Base-by-base conservation (phyloP, 2,329 filamentous ascomycete species). In the Arthrobotrys conoides region DNA sequence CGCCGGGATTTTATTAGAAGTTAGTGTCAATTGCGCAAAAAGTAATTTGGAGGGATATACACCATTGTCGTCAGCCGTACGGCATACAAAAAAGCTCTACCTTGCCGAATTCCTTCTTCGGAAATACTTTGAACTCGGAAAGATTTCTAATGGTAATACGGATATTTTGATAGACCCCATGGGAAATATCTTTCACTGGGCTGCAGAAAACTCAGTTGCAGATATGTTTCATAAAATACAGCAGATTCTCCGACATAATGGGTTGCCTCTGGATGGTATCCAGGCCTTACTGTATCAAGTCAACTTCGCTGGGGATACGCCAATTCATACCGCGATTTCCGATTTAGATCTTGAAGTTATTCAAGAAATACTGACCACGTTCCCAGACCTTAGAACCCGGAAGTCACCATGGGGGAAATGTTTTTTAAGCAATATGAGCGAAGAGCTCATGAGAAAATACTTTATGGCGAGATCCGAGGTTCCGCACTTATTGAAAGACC, bases 1-100 rank as follows among this genome's bases (percentile, higher is more conserved):
- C 12, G 66, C 73, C 3, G 5, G 22, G 12, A 46, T 61, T 3
- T 44, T 77, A 14, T 53, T 66, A 14, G 46, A 71, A 1, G 66
- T 46, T 1, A 49, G 61, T 20, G 30, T 77, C 5, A 61, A 77
- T 48, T 71, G 41, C 27, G 51, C 61, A 24, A 61, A 36, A 20
- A 5, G n/a, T n/a, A n/a, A n/a, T n/a, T n/a, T n/a, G n/a, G n/a
- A n/a, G n/a, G n/a, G n/a, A n/a, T n/a, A n/a, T n/a, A 71, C 49
- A 9, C 66, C 73, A 2, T 5, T 77, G 36, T 30, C 44, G 8
- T 10, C 9, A 3, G 27, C 10, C 49, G 51, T 20, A 8, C 66
- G 3, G n/a, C 18, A 27, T n/a, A 0, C 2, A 1, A 10, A 1
- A 36, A 66, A 14, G 14, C 16, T 12, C n/a, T 18, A 63, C 20